These are phyloP conservation scores for Trypanosomatidae sp. DNA, from an alignment of 208 protist species.

Conservation along the genomic window DNA sequence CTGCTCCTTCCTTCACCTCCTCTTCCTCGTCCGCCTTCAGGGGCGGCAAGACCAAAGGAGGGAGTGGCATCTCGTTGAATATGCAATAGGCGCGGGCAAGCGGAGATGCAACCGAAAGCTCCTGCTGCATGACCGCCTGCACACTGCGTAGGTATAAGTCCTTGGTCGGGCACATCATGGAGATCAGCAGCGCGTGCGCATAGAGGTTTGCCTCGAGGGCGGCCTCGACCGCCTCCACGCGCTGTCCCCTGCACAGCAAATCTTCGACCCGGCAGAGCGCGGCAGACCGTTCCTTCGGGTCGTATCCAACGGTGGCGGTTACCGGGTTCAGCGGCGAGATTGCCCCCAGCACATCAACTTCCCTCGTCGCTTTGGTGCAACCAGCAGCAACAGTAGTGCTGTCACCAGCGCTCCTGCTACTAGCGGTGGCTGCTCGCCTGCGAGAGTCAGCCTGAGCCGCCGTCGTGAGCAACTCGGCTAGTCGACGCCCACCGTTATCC, in stretches of 20 bases:
- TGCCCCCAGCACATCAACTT: neutral
- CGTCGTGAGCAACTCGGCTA: constrained; percentile 44
- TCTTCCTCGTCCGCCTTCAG: constrained; percentile 1
- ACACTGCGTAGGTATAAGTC: constrained; percentile 68
- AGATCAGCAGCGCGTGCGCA: constrained; percentile 78
- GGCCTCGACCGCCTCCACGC: constrained; percentile 59
- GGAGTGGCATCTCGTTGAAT: constrained; percentile 77
- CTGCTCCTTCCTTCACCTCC: neutral
- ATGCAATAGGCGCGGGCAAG: constrained; percentile 81
- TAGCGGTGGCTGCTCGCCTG: constrained; percentile 2
- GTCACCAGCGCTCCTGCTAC: neutral
- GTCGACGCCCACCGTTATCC: constrained; percentile 37
- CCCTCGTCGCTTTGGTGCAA: neutral
- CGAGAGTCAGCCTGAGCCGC: constrained; percentile 18
- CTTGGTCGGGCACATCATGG: constrained; percentile 86
- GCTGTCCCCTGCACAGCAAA: constrained; percentile 58
- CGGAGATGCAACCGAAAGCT: constrained; percentile 54
- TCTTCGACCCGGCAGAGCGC: constrained; percentile 54
- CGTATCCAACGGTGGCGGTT: neutral
- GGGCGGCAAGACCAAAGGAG: constrained; percentile 38
- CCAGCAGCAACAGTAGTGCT: neutral
- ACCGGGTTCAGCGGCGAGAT: constrained; percentile 17
- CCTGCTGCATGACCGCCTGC: constrained; percentile 51
- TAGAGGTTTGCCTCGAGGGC: constrained; percentile 59
- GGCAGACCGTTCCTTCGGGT: constrained; percentile 14